Evolutionary conservation across 495 filamentous ascomycete species (phyloP).

Genomic region (Glarea lozoyensis): DNA sequence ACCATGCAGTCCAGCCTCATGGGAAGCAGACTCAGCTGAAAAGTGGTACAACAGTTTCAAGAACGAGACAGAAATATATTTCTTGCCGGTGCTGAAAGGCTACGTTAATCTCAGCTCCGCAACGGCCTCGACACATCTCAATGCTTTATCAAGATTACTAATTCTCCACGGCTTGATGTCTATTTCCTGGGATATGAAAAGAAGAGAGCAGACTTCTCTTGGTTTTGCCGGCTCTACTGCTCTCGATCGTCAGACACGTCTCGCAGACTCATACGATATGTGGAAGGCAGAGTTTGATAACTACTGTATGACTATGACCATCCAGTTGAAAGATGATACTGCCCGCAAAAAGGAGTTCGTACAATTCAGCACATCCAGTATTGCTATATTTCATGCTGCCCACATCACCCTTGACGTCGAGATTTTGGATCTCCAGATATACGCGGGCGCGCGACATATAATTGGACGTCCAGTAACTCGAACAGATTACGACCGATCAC

Average conservation of each 20-base stretch:
- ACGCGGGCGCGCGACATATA: constrained; percentile 42
- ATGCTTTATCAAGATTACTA: constrained; percentile 36
- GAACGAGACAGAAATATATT: constrained; percentile 24
- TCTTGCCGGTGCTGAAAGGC: constrained; percentile 40
- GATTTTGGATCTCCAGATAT: constrained; percentile 47
- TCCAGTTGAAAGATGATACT: constrained; percentile 17
- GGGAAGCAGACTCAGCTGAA: constrained; percentile 40
- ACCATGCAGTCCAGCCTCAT: constrained; percentile 35
- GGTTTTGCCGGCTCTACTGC: constrained; percentile 10
- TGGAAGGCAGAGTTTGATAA: constrained; percentile 46
- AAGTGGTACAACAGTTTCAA: constrained; percentile 34
- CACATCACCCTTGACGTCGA: constrained; percentile 41
- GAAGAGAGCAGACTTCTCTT: constrained; percentile 45
- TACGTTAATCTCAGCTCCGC: constrained; percentile 34
- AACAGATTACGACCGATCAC: constrained; percentile 35
- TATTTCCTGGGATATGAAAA: constrained; percentile 44
- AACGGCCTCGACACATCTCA: constrained; percentile 29
- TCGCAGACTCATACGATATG: constrained; percentile 38
- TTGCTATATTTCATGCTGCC: constrained; percentile 42
- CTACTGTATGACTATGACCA: constrained; percentile 30
- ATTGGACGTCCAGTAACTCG: constrained; percentile 36
- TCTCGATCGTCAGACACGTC: constrained; percentile 26
- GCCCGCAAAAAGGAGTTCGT: constrained; percentile 27
- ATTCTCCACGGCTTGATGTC: constrained; percentile 48
- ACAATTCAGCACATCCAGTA: constrained; percentile 30